Percentiles rank a stretch among this genome's conserved stretches.
Evolutionary conservation across 2,329 filamentous ascomycete genomes (phyloP).

Genomic region (Colletotrichum musicola): DNA sequence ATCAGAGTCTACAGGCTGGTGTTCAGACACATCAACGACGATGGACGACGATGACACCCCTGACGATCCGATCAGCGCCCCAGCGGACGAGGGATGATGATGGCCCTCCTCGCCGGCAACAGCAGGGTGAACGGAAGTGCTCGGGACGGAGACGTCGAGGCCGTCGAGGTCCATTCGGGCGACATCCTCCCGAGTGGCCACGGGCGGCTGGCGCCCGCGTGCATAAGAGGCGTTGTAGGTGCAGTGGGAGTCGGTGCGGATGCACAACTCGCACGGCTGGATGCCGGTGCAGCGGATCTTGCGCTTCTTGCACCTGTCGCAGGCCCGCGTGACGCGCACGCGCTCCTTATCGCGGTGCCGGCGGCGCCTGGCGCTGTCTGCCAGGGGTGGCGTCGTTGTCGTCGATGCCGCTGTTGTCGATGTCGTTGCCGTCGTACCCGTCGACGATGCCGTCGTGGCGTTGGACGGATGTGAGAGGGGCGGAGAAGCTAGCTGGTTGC

Average conservation of each 20-base stretch:
- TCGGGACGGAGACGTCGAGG: conserved; percentile 21
- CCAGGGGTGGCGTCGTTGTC: conserved; percentile 23
- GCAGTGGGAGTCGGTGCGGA: conserved; percentile 51
- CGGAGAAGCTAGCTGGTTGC: conserved; percentile 7
- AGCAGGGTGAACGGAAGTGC: neutral
- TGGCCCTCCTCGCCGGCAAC: neutral
- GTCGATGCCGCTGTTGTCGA: neutral
- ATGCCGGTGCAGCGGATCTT: conserved; percentile 51
- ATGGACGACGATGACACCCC: neutral
- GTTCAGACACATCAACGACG: conserved; percentile 15
- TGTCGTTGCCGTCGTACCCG: neutral
- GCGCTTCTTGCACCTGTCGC: conserved; percentile 62
- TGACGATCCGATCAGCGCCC: no score
- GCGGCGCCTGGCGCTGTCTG: conserved; percentile 39
- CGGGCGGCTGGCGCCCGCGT: conserved; percentile 57
- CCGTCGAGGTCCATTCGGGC: conserved; percentile 25
- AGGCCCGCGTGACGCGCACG: conserved; percentile 59
- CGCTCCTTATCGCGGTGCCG: conserved; percentile 46
- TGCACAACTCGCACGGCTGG: conserved; percentile 49
- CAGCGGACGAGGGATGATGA: neutral
- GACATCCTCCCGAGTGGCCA: conserved; percentile 44
- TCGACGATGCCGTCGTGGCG: neutral
- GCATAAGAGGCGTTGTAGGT: conserved; percentile 64
- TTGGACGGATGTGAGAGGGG: conserved; percentile 4
- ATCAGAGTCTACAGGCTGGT: conserved; percentile 7